Evolutionary conservation across 2,329 filamentous ascomycete genomes (phyloP), one percentile per base, ranked within the genome.

Genomic region (Alternaria solani): DNA sequence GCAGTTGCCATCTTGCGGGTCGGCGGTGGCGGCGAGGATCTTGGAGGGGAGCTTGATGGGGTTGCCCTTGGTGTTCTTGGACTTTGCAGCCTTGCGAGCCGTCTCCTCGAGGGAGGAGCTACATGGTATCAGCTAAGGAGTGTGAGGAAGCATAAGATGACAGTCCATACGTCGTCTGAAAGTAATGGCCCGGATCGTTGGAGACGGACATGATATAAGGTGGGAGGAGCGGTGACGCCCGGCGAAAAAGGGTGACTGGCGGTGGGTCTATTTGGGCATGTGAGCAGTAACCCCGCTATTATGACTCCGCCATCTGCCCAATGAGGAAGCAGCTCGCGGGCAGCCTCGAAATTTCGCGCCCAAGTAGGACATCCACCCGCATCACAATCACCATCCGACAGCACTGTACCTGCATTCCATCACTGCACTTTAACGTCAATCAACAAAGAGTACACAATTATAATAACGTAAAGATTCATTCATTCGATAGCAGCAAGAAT

Each of bases 41-140:
- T 99, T 99, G 65, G 93, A 94, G 66, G 90, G 89, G 58, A 97
- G 85, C 57, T 84, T 84, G 68, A 97, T 88, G 4, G 94, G 95
- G 62, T 88, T 85, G 74, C 95, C 95, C 83, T 91, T 86, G 64
- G 89, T 91, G 81, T 98, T 99, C 76, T 91, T 92, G 28, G 86
- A 83, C 75, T 91, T 91, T 68, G 88, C 86, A 23, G 88, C 87
- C 76, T 91, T 92, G 65, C 93, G 81, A 60, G 81, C 79, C 61
- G 81, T 81, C 68, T 85, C 82, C 65, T 79, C 75, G 57, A 84
- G 74, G 26, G 86, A 81, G 46, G 86, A 81, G 61, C 81, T 85
- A 65, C 63, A 54, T 39, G 62, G 60, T 61, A 73, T 75, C 58
- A 65, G 55, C 57, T 39, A 58, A 51, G 54, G 41, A 56, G 16